Conservation (phyloP, 345 rosid genomes). For the Eucalyptus curtisii region DNA sequence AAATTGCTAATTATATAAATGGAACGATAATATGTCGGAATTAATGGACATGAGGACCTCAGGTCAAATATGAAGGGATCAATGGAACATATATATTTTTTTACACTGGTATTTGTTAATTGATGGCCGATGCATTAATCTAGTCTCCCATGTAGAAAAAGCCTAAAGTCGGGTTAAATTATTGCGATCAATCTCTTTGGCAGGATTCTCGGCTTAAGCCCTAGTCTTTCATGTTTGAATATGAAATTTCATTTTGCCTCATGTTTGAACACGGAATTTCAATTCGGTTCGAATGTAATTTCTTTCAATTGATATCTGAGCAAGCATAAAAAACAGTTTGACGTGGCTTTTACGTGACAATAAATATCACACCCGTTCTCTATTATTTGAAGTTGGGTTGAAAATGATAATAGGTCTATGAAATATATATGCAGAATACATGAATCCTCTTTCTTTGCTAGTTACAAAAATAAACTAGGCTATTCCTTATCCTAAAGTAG, state of each 20-base stretch:
- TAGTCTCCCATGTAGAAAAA: rapidly evolving
- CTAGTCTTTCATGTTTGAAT: rapidly evolving
- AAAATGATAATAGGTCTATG: not conserved
- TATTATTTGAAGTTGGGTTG: not conserved
- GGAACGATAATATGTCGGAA: not conserved
- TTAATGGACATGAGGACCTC: not conserved
- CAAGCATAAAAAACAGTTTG: rapidly evolving
- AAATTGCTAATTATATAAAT: not conserved
- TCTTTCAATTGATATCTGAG: rapidly evolving
- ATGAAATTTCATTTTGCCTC: not conserved
- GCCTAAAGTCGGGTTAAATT: not conserved
- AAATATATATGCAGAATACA: rapidly evolving
- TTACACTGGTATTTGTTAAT: not conserved
- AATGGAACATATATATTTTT: too few species aligned
- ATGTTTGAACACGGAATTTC: too few species aligned
- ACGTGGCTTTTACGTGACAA: rapidly evolving
- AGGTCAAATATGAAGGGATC: not conserved
- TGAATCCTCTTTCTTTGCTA: not conserved
- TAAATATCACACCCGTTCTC: rapidly evolving
- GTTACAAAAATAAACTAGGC: not conserved
- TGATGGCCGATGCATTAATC: not conserved
- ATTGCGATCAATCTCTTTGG: not conserved
- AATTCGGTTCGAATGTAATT: rapidly evolving
- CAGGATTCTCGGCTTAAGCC: not conserved
- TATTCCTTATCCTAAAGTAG: not conserved